A percentile compares a stretch with the other conserved stretches of the same genome.
phyloP scores from a whole-genome alignment of 2,329 filamentous ascomycete species.

The Aspergillus sp. region DNA sequence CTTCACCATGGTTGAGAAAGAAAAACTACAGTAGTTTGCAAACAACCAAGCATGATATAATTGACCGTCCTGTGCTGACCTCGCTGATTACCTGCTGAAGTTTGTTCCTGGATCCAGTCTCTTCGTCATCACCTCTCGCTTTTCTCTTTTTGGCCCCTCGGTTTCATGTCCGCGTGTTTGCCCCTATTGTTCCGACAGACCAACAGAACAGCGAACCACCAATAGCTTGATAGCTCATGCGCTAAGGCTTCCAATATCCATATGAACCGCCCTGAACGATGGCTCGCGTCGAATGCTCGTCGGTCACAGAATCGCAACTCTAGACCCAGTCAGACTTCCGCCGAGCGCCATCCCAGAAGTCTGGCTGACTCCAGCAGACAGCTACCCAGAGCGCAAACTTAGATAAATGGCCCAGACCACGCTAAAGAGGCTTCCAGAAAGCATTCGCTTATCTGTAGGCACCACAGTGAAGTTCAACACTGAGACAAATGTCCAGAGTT shows the following conservation, averaged over 20 bases:
- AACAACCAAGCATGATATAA: background rate
- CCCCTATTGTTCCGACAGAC: background rate
- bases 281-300: background rate
- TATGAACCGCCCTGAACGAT: background rate
- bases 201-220: background rate
- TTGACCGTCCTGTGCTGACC: background rate
- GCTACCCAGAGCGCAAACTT: constrained; percentile 31
- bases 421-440: constrained; percentile 37
- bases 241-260: background rate
- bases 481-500: constrained; percentile 42
- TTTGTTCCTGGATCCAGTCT: background rate
- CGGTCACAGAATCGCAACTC: background rate
- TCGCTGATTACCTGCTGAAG: background rate
- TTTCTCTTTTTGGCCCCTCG: background rate
- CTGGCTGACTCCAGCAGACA: background rate
- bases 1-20: background rate
- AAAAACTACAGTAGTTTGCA: background rate
- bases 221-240: background rate
- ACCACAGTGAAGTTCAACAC: constrained; percentile 40
- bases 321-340: background rate
- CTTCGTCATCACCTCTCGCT: background rate
- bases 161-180: background rate
- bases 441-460: constrained; percentile 33
- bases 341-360: background rate
- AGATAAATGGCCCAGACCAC: constrained; percentile 42